Percentiles rank a stretch among this genome's conserved stretches.
Conservation (phyloP, 345 rosid species). For the Salix caprea region DNA sequence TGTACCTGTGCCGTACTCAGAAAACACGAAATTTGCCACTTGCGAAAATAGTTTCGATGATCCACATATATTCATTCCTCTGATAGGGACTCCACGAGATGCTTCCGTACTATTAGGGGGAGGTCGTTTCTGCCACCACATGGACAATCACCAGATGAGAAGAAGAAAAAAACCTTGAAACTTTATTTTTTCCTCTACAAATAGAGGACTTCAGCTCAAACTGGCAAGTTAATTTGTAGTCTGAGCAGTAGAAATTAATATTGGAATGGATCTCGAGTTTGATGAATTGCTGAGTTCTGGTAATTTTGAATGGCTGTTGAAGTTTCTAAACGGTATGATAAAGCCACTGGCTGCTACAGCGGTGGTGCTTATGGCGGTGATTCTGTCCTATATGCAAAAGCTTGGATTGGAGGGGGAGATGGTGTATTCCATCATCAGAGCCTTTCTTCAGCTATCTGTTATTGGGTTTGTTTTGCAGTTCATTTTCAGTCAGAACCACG, state of each 20-base stretch:
- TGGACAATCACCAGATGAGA: too few relatives aligned
- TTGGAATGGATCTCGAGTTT: background rate
- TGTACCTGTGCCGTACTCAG: background rate
- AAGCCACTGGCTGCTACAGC: slow-evolving; percentile 75
- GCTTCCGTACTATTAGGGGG: slow-evolving; percentile 19
- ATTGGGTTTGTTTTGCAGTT: slow-evolving; percentile 89
- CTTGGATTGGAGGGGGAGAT: slow-evolving; percentile 77
- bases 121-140: slow-evolving; percentile 19
- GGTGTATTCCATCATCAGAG: slow-evolving; percentile 60
- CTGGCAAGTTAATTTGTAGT: background rate
- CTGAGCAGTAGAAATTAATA: background rate
- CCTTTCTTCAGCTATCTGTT: slow-evolving; percentile 78
- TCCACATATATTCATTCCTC: background rate
- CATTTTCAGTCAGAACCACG: slow-evolving; percentile 56
- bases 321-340: slow-evolving; percentile 63
- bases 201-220: too few relatives aligned
- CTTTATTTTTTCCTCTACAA: background rate
- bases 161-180: background rate
- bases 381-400: slow-evolving; percentile 54
- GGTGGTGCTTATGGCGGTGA: slow-evolving; percentile 70
- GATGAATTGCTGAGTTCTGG: background rate
- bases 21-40: background rate
- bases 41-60: background rate
- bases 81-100: slow-evolving; percentile 16
- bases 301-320: slow-evolving; percentile 54